Evolutionary conservation across 1,139 yeast species (phyloP).

Genomic region (Taiozyma sp.): DNA sequence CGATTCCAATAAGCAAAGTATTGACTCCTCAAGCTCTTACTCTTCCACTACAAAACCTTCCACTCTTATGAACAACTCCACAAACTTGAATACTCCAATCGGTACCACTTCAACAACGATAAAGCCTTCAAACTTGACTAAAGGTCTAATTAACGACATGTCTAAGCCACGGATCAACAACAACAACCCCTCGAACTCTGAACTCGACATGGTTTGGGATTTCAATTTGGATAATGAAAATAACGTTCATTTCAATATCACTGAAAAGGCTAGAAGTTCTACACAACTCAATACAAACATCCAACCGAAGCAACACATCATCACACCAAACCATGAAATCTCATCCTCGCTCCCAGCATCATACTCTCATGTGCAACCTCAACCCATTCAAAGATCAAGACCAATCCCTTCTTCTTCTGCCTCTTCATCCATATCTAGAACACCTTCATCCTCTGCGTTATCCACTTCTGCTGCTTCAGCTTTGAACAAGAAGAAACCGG

Average conservation of each 20-base stretch:
- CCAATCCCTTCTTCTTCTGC: slow-evolving; percentile 6
- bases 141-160: slow-evolving; percentile 11
- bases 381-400: slow-evolving; percentile 13
- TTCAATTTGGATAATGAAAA: slow-evolving; percentile 11
- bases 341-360: neutral
- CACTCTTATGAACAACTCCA: slow-evolving; percentile 3
- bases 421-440: slow-evolving; percentile 6
- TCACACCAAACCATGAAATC: neutral
- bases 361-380: neutral
- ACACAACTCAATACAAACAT: slow-evolving; percentile 2
- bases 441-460: slow-evolving; percentile 10
- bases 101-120: slow-evolving; percentile 1
- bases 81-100: neutral
- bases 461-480: slow-evolving; percentile 17
- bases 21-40: slow-evolving; percentile 16
- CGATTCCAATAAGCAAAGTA: slow-evolving; percentile 20
- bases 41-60: slow-evolving; percentile 2
- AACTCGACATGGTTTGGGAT: slow-evolving; percentile 16
- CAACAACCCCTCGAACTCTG: slow-evolving; percentile 4
- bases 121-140: slow-evolving; percentile 19
- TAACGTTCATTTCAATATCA: slow-evolving; percentile 8
- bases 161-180: slow-evolving; percentile 1
- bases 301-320: slow-evolving; percentile 3
- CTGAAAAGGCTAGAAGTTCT: slow-evolving; percentile 9
- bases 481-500: slow-evolving; percentile 19